Evolutionary conservation across 2,329 filamentous ascomycete species (phyloP).

Genomic region (Parastagonospora avenae): DNA sequence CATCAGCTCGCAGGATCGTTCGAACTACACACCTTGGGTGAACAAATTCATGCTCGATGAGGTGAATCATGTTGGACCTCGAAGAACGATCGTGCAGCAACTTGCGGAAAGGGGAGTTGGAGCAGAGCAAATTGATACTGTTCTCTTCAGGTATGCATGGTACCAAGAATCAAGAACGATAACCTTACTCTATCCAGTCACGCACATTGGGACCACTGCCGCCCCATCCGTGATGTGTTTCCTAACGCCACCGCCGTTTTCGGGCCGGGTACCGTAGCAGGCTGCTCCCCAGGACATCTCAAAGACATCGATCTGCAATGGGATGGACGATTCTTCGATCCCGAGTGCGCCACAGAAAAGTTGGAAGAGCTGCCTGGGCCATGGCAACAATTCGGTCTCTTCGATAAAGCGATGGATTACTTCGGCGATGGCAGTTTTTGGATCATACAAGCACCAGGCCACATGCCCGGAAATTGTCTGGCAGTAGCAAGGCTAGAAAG

Average conservation of each 20-base stretch:
- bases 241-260: slow-evolving; percentile 38
- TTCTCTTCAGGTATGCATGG: slow-evolving; percentile 35
- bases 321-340: slow-evolving; percentile 43
- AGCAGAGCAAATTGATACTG: slow-evolving; percentile 27
- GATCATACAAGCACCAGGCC: slow-evolving; percentile 46
- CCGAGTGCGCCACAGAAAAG: slow-evolving; percentile 31
- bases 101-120: slow-evolving; percentile 26
- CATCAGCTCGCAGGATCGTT: slow-evolving; percentile 26
- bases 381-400: slow-evolving; percentile 43
- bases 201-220: slow-evolving; percentile 42
- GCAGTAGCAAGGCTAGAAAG: slow-evolving; percentile 30
- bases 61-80: slow-evolving; percentile 35
- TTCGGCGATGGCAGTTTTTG: slow-evolving; percentile 49
- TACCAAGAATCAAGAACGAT: not conserved
- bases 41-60: slow-evolving; percentile 36
- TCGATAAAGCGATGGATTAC: slow-evolving; percentile 43
- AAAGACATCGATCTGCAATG: slow-evolving; percentile 31
- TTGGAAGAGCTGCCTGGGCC: slow-evolving; percentile 33
- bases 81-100: slow-evolving; percentile 34
- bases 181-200: slow-evolving; percentile 21
- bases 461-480: slow-evolving; percentile 48
- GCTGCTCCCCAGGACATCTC: slow-evolving; percentile 39
- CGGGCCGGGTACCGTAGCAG: slow-evolving; percentile 34
- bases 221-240: slow-evolving; percentile 35
- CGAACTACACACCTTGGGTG: slow-evolving; percentile 41